Percentiles rank a stretch among this genome's conserved stretches.
These are phyloP conservation scores for Glycine soja DNA, from an alignment of 306 rosid genomes.

Conservation along the genomic window DNA sequence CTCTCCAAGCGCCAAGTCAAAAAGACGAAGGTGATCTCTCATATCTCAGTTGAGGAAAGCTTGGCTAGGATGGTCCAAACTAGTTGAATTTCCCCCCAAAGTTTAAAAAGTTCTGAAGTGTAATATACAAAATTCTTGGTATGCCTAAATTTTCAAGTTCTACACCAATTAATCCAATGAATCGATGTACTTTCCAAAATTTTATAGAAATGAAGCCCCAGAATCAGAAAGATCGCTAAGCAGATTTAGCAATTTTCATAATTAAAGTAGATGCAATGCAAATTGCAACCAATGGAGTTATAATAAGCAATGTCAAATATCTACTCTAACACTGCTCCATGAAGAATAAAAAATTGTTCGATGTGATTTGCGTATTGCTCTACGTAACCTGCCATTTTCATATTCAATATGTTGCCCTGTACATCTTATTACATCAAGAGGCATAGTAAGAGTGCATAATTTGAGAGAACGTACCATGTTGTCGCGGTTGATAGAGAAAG, in stretches of 20 bases:
- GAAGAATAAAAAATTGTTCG: background rate
- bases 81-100: too few species aligned
- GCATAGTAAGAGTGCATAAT: slow-evolving; percentile 24
- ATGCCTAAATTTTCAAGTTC: too few species aligned
- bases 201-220: background rate
- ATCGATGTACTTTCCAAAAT: background rate
- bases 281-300: background rate
- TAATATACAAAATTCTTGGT: too few species aligned
- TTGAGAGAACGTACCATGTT: slow-evolving; percentile 71
- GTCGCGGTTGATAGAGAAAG: slow-evolving; percentile 46
- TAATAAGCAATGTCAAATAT: background rate
- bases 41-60: too few species aligned
- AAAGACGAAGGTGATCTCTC: too few species aligned
- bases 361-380: background rate
- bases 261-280: background rate
- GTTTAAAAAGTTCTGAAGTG: too few species aligned
- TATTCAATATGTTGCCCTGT: background rate
- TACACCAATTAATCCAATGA: too few species aligned
- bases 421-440: slow-evolving; percentile 18
- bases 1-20: too few species aligned
- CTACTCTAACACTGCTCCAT: background rate
- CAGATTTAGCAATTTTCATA: background rate
- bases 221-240: slow-evolving; percentile 12
- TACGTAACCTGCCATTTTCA: background rate
- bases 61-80: too few species aligned